These are phyloP conservation scores for Lactarius hatsudake DNA, from an alignment of 768 basidiomycete genomes.

Conservation along the genomic window DNA sequence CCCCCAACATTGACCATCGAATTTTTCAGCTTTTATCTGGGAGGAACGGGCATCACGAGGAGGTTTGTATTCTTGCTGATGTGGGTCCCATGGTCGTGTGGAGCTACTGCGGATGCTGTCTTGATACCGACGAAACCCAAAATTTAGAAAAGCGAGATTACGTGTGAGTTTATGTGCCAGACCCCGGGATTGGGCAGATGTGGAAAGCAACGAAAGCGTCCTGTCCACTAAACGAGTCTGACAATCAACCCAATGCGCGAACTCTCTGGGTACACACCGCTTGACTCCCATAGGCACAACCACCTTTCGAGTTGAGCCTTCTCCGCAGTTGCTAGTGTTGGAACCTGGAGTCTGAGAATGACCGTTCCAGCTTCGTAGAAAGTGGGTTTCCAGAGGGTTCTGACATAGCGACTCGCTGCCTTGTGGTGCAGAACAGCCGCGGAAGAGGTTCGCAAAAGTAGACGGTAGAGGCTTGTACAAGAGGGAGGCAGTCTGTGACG, in stretches of 20 bases:
- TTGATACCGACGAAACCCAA: constrained; percentile 32
- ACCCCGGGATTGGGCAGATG: constrained; percentile 61
- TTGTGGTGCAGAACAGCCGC: constrained; percentile 25
- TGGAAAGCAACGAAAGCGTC: constrained; percentile 59
- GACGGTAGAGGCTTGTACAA: constrained; percentile 24
- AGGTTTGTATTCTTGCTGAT: constrained; percentile 21
- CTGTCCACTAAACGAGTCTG: constrained; percentile 52
- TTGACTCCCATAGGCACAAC: constrained; percentile 21
- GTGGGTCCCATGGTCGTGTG: constrained; percentile 20
- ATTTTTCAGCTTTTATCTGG: constrained; percentile 29
- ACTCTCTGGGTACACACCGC: constrained; percentile 10
- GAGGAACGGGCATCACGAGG: constrained; percentile 17
- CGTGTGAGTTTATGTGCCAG: constrained; percentile 56
- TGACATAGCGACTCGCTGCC: constrained; percentile 16
- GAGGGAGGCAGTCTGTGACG: constrained; percentile 14
- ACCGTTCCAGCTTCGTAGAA: constrained; percentile 24
- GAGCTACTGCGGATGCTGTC: constrained; percentile 17
- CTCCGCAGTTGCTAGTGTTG: constrained; percentile 1
- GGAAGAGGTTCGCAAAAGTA: constrained; percentile 24
- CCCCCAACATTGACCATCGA: constrained; percentile 43
- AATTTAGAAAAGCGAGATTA: constrained; percentile 47
- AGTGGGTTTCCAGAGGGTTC: constrained; percentile 20
- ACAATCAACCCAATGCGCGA: neutral
- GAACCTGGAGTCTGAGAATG: constrained; percentile 12
- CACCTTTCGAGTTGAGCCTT: constrained; percentile 19